Evolutionary conservation across 208 protist genomes (phyloP), one percentile per base, ranked within the genome.

Genomic region (Acanthamoeba culbertsoni): DNA sequence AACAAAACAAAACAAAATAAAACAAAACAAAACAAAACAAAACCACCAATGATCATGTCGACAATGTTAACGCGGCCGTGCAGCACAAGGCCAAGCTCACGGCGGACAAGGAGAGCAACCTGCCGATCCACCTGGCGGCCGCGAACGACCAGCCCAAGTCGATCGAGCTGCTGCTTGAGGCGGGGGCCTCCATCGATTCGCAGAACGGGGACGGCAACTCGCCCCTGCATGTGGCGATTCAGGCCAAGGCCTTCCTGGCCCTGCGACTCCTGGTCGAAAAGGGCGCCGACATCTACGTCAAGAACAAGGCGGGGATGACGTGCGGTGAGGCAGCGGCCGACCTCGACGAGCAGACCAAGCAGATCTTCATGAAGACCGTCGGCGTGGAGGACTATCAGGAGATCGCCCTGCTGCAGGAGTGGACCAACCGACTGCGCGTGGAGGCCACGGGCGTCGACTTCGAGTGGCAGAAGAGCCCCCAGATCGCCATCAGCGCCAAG

Each of bases 311-410:
- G 31, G 75, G 75, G 18, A 59, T 71, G 84, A 91, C 84, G 35
- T 91, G 84, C 28, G 84, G 84, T 71, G 84, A 91, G 84, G 84
- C 84, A 23, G 84, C 84, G 26, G 84, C 84, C n/a, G 84, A 59
- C n/a, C 35, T 91, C 12, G 84, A 91, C 57, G 84, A 91, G 84
- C 53, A 91, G 23, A 91, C n/a, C 35, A 91, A 91, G 84, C 46
- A 91, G 37, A 91, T 91, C 48, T 91, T 91, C 84, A 91, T 91
- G 84, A 91, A 91, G 33, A 51, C 84, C 0, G 84, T 91, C 20
- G 53, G 55, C 55, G 84, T 91, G 57, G 84, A 91, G 37, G 84
- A 91, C 57, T 91, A 91, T 26, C 84, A 91, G 37, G 84, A 91
- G 23, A 91, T 91, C 37, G 84, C 84, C 8, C 55, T 91, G 14